phyloP scores from a whole-genome alignment of 2,329 filamentous ascomycete genomes.

The Trichoderma pleuroti region DNA sequence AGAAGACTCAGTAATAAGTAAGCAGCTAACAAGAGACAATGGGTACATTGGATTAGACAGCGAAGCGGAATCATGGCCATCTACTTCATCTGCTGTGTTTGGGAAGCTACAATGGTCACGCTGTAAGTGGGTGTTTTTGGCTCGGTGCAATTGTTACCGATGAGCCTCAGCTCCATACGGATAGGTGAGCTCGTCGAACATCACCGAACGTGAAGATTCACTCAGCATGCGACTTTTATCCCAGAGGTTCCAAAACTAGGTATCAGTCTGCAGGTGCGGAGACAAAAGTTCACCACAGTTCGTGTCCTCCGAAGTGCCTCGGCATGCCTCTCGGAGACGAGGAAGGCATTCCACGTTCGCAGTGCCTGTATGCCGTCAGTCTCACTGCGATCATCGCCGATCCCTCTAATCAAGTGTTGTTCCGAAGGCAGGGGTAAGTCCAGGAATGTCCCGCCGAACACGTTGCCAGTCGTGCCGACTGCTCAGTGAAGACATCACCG shows the following conservation, averaged over 20 bases:
- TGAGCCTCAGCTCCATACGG: background rate
- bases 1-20: background rate
- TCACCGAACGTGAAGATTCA: background rate
- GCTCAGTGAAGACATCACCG: background rate
- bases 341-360: background rate
- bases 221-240: background rate
- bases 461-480: background rate
- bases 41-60: background rate
- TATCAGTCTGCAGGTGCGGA: background rate
- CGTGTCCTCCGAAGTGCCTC: background rate
- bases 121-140: background rate
- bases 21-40: conserved; percentile 1
- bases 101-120: background rate
- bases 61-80: background rate
- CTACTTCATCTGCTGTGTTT: background rate
- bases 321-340: background rate
- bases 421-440: background rate
- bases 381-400: background rate
- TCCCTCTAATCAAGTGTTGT: background rate
- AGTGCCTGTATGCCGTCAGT: background rate
- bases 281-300: background rate
- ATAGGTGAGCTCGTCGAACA: background rate
- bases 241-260: background rate
- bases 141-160: background rate
- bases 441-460: background rate